phyloP scores from a whole-genome alignment of 2,329 filamentous ascomycete genomes.

The Raffaelea arxii region DNA sequence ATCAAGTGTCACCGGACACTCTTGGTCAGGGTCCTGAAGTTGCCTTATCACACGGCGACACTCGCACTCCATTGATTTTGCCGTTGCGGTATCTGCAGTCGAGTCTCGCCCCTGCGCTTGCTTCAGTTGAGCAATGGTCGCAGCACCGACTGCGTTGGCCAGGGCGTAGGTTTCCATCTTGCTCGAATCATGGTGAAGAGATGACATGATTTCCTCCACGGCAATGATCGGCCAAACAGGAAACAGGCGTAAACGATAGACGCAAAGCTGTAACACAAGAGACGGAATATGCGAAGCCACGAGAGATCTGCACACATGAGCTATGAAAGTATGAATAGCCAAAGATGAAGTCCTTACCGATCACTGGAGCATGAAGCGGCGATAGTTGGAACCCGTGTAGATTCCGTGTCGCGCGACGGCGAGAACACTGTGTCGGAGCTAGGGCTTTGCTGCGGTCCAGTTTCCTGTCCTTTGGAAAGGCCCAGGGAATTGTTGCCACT shows the following conservation, averaged over 20 bases:
- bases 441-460: too few species aligned
- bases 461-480: too few species aligned
- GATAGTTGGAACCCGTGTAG: too few species aligned
- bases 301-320: too few species aligned
- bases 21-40: slow-evolving; percentile 16
- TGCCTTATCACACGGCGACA: slow-evolving; percentile 21
- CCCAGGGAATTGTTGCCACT: slow-evolving; percentile 5
- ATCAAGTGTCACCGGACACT: slow-evolving; percentile 25
- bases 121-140: slow-evolving; percentile 38
- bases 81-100: slow-evolving; percentile 20
- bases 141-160: slow-evolving; percentile 35
- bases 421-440: too few species aligned
- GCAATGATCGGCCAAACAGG: slow-evolving; percentile 43
- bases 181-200: slow-evolving; percentile 22
- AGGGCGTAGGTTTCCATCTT: slow-evolving; percentile 27
- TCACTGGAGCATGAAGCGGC: too few species aligned
- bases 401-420: too few species aligned
- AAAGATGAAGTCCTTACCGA: too few species aligned
- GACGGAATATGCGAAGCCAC: slow-evolving; percentile 4
- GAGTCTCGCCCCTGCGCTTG: too few species aligned
- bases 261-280: slow-evolving; percentile 26
- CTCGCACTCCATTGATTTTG: slow-evolving; percentile 25
- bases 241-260: slow-evolving; percentile 39
- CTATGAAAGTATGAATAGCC: too few species aligned
- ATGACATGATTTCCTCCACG: slow-evolving; percentile 29